A percentile compares a stretch with the other conserved stretches of the same genome.
These are phyloP conservation scores for Boletellus emodensis DNA, from an alignment of 768 basidiomycete species.

Conservation along the genomic window DNA sequence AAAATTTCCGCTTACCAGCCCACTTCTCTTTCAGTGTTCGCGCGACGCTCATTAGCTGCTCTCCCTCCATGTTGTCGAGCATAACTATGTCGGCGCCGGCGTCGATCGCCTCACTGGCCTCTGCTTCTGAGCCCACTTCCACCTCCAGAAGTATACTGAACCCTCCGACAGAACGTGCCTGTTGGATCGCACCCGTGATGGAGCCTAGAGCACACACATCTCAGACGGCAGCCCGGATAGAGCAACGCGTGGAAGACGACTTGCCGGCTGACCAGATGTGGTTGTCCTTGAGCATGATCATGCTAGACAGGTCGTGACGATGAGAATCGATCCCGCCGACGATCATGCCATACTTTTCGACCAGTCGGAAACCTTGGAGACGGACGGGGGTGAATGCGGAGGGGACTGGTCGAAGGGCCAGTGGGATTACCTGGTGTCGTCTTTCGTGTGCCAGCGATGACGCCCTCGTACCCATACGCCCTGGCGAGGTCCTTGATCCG, in stretches of 20 bases:
- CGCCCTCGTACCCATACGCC: slow-evolving; percentile 76
- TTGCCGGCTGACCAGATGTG: slow-evolving; percentile 96
- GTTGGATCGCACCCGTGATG: slow-evolving; percentile 80
- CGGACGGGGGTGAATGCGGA: slow-evolving; percentile 6
- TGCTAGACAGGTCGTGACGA: slow-evolving; percentile 93
- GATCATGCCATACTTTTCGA: slow-evolving; percentile 98
- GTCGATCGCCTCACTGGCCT: slow-evolving; percentile 95
- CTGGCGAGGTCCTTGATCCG: slow-evolving; percentile 74
- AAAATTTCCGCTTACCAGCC: slow-evolving; percentile 75
- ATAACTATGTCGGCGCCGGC: slow-evolving; percentile 95
- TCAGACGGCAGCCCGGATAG: background rate
- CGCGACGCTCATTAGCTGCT: slow-evolving; percentile 64
- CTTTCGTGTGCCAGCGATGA: slow-evolving; percentile 93
- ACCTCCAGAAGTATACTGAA: slow-evolving; percentile 92
- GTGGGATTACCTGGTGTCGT: slow-evolving; percentile 74
- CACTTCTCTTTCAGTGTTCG: slow-evolving; percentile 72
- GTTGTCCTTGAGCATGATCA: slow-evolving; percentile 99
- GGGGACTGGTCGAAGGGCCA: background rate
- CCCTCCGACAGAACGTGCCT: slow-evolving; percentile 86
- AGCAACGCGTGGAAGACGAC: slow-evolving; percentile 9
- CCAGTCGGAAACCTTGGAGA: slow-evolving; percentile 76
- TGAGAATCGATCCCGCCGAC: slow-evolving; percentile 96
- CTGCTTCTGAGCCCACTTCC: slow-evolving; percentile 83
- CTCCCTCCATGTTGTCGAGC: slow-evolving; percentile 91
- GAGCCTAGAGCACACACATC: slow-evolving; percentile 52